Conservation (phyloP, 2,329 filamentous ascomycete genomes). For the Thielaviopsis musarum region DNA sequence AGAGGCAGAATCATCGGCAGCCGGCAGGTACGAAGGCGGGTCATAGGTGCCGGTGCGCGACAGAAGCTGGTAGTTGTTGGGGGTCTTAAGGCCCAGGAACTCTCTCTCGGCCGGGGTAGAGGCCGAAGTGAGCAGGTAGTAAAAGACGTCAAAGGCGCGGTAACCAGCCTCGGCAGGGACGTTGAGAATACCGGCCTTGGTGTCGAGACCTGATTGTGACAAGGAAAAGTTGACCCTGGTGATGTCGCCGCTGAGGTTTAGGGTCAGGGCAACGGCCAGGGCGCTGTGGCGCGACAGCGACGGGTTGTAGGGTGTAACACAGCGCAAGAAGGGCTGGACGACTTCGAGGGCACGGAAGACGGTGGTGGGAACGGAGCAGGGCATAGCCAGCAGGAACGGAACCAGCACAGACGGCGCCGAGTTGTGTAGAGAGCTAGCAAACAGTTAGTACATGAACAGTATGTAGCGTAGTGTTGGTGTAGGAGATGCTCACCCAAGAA, state of each 20-base stretch:
- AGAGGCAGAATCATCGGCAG: constrained; percentile 78
- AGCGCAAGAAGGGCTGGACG: constrained; percentile 70
- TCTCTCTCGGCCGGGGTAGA: constrained; percentile 81
- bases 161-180: constrained; percentile 67
- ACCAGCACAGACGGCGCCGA: constrained; percentile 72
- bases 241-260: constrained; percentile 66
- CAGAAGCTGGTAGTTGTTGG: constrained; percentile 62
- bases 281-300: constrained; percentile 65
- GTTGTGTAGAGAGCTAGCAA: constrained; percentile 61
- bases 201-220: constrained; percentile 79
- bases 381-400: constrained; percentile 67
- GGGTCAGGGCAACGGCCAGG: constrained; percentile 62
- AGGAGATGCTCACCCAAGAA: constrained; percentile 51
- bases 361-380: constrained; percentile 57
- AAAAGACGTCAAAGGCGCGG: constrained; percentile 93
- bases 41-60: constrained; percentile 71
- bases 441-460: neutral
- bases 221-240: constrained; percentile 60
- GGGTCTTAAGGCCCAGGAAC: constrained; percentile 63
- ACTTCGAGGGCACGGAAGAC: constrained; percentile 67
- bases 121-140: constrained; percentile 84
- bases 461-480: neutral
- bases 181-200: constrained; percentile 58
- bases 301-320: constrained; percentile 80
- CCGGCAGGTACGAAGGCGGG: constrained; percentile 75